These are phyloP conservation scores for Diutina siamensis DNA, from an alignment of 1,139 yeast genomes.

Conservation along the genomic window DNA sequence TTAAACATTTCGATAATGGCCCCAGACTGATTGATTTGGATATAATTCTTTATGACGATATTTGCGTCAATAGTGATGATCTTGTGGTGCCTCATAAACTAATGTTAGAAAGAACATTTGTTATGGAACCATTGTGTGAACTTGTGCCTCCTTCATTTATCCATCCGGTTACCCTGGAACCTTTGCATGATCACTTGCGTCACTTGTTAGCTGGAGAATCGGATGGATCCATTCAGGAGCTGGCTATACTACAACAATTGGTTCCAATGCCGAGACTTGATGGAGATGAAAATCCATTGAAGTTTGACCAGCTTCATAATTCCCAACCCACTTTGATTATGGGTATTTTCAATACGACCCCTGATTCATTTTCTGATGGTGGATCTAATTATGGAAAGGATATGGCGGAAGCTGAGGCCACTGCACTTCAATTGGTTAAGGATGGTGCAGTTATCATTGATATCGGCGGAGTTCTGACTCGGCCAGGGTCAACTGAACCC, in stretches of 20 bases:
- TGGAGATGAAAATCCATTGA: constrained; percentile 14
- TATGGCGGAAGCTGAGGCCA: constrained; percentile 20
- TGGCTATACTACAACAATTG: constrained; percentile 30
- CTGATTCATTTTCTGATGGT: constrained; percentile 95
- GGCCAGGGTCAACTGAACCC: constrained; percentile 66
- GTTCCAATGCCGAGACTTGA: constrained; percentile 21
- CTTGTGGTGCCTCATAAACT: constrained; percentile 76
- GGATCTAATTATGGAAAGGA: constrained; percentile 29
- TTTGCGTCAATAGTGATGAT: constrained; percentile 40
- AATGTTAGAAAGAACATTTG: constrained; percentile 85
- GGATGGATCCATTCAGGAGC: constrained; percentile 31
- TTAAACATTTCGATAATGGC: constrained; percentile 75
- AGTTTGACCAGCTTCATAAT: constrained; percentile 21
- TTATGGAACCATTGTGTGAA: constrained; percentile 79
- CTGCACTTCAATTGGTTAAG: constrained; percentile 33
- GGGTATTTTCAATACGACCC: constrained; percentile 86
- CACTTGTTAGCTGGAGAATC: constrained; percentile 34
- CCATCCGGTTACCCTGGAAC: constrained; percentile 82
- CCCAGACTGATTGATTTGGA: constrained; percentile 89
- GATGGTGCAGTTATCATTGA: constrained; percentile 67
- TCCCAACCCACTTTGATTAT: constrained; percentile 39
- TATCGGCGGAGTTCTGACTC: constrained; percentile 87
- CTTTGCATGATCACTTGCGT: constrained; percentile 55
- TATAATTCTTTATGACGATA: constrained; percentile 60
- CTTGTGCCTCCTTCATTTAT: constrained; percentile 48